phyloP scores from a whole-genome alignment of 2,329 filamentous ascomycete species.

The Ophiostoma australiae region DNA sequence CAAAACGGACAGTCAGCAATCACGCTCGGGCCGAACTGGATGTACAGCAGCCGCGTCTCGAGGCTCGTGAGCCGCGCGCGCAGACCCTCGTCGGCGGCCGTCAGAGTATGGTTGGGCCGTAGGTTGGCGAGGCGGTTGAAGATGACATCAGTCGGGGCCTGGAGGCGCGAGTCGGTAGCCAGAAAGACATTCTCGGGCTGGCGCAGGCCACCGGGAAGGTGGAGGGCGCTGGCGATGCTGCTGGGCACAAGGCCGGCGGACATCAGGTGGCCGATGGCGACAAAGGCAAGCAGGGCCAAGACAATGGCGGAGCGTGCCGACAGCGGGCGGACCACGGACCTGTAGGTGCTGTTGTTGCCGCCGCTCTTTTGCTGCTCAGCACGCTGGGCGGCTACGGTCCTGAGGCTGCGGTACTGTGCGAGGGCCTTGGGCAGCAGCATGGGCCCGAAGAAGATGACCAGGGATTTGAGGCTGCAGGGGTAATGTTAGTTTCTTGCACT shows the following conservation, averaged over 20 bases:
- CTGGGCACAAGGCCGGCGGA: constrained; percentile 20
- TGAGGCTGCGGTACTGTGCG: constrained; percentile 56
- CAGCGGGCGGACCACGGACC: constrained; percentile 45
- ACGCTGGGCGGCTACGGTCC: constrained; percentile 42
- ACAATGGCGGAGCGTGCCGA: constrained; percentile 56
- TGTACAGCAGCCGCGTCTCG: constrained; percentile 72
- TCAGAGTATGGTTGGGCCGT: constrained; percentile 46
- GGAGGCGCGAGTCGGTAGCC: constrained; percentile 72
- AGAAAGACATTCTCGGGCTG: constrained; percentile 77
- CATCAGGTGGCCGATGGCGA: constrained; percentile 22
- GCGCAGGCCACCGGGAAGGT: constrained; percentile 53
- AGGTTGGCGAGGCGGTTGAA: constrained; percentile 66
- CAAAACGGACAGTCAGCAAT: constrained; percentile 80
- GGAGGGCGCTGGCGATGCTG: constrained; percentile 41
- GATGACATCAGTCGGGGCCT: constrained; percentile 78
- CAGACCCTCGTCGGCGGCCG: constrained; percentile 58
- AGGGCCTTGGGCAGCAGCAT: constrained; percentile 64
- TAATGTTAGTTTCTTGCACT: not conserved
- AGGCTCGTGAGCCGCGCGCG: constrained; percentile 63
- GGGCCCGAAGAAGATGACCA: constrained; percentile 62
- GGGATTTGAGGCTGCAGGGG: constrained; percentile 50
- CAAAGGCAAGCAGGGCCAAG: constrained; percentile 46
- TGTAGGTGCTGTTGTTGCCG: constrained; percentile 32
- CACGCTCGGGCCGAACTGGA: constrained; percentile 72
- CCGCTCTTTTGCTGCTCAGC: constrained; percentile 37